Conservation (phyloP, 192 early-diverging fungal species). For the Podila clonocystis region DNA sequence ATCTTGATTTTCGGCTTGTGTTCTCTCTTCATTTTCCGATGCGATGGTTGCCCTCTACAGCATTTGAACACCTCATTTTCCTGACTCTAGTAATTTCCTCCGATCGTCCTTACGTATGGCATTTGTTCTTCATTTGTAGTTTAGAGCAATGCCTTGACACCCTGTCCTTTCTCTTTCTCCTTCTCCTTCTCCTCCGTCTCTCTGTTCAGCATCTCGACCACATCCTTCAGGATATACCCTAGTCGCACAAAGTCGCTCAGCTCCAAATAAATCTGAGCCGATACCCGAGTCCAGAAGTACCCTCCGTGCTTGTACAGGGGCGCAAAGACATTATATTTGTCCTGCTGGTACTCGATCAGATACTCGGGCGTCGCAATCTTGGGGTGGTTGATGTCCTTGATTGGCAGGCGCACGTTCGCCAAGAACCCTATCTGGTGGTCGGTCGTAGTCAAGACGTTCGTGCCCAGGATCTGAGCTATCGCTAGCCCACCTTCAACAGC, state of each 20-base stretch:
- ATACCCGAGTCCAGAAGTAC: slow-evolving; percentile 60
- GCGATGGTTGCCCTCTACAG: too few species aligned
- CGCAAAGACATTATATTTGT: slow-evolving; percentile 53
- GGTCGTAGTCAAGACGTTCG: slow-evolving; percentile 58
- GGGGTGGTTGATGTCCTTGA: slow-evolving; percentile 31
- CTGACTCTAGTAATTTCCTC: too few species aligned
- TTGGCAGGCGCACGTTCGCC: slow-evolving; percentile 68
- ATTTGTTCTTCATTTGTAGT: too few species aligned
- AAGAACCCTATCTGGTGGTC: slow-evolving; percentile 59
- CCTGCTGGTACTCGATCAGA: slow-evolving; percentile 43
- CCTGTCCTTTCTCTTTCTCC: too few species aligned
- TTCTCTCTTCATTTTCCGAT: too few species aligned
- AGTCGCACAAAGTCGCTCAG: slow-evolving; percentile 57
- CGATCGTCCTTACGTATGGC: too few species aligned
- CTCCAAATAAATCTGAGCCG: slow-evolving; percentile 68
- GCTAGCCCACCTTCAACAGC: slow-evolving; percentile 62
- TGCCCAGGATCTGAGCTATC: slow-evolving; percentile 67
- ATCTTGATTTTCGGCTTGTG: too few species aligned
- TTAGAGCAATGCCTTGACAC: too few species aligned
- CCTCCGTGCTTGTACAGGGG: slow-evolving; percentile 57
- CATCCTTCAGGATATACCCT: slow-evolving; percentile 54
- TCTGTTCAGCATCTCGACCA: slow-evolving; percentile 21
- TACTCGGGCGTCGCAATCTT: background rate
- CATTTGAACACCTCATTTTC: too few species aligned
- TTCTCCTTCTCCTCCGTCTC: too few species aligned